phyloP scores from a whole-genome alignment of 805 yeast genomes.

The Wickerhamiella kurtzmanii region DNA sequence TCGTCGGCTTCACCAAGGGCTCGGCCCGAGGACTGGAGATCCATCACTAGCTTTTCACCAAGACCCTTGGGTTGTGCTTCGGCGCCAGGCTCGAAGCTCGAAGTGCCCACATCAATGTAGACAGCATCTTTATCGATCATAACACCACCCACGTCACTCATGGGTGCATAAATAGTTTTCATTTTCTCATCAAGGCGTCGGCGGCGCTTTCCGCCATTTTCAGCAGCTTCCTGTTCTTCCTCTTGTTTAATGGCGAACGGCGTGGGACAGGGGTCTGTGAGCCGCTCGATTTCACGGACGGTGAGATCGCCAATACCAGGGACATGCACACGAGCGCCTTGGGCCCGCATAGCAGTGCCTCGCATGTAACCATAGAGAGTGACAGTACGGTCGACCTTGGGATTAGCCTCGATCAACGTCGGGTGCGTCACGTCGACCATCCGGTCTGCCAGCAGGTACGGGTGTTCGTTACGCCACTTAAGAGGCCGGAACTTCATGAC shows the following conservation, averaged over 20 bases:
- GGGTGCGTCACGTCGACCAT: constrained; percentile 93
- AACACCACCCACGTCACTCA: constrained; percentile 99
- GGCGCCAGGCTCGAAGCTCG: constrained; percentile 44
- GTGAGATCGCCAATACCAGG: constrained; percentile 92
- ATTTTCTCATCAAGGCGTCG: constrained; percentile 88
- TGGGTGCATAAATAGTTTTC: constrained; percentile 92
- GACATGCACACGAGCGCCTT: constrained; percentile 69
- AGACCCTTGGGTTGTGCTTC: constrained; percentile 43
- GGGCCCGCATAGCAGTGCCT: constrained; percentile 69
- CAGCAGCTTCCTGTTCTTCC: constrained; percentile 53
- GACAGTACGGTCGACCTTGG: constrained; percentile 75
- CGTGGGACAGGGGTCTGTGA: constrained; percentile 98
- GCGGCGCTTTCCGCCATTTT: constrained; percentile 39
- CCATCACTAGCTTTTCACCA: constrained; percentile 77
- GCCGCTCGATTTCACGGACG: constrained; percentile 62
- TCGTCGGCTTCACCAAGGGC: constrained; percentile 38
- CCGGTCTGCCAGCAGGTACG: constrained; percentile 82
- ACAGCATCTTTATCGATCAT: constrained; percentile 95
- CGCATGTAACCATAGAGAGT: constrained; percentile 91
- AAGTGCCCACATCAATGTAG: constrained; percentile 64
- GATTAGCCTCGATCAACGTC: constrained; percentile 56
- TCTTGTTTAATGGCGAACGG: constrained; percentile 79
- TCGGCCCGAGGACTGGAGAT: constrained; percentile 56
- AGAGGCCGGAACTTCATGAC: constrained; percentile 99
- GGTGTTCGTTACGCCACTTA: constrained; percentile 98